Conservation (phyloP, 140 eudicot species). For the Senecio squalidus region DNA sequence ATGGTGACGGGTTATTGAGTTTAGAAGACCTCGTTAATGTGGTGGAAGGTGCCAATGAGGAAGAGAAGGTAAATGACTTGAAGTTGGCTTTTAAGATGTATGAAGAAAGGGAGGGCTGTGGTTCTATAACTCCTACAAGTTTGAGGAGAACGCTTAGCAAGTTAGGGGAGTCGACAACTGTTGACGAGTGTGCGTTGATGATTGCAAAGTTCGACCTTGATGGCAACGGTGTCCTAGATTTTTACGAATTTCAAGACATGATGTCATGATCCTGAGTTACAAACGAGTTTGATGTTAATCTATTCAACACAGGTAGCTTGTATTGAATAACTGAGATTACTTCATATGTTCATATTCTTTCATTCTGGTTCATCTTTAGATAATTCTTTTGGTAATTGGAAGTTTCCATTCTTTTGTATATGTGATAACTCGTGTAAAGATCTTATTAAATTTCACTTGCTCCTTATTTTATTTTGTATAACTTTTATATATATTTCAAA, state of each 20-base stretch:
- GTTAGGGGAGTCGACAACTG: slow-evolving; percentile 46
- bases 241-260: slow-evolving; percentile 66
- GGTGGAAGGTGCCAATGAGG: slow-evolving; percentile 56
- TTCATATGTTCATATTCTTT: too few species aligned
- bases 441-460: too few species aligned
- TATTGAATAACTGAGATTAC: too few species aligned
- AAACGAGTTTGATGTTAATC: neutral
- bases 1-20: slow-evolving; percentile 56
- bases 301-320: neutral
- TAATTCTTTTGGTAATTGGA: too few species aligned
- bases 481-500: too few species aligned
- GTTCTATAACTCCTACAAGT: slow-evolving; percentile 62
- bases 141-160: slow-evolving; percentile 63
- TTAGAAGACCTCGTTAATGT: slow-evolving; percentile 51
- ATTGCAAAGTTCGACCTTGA: slow-evolving; percentile 54
- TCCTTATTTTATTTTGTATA: too few species aligned
- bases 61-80: slow-evolving; percentile 47
- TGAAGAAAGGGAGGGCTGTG: slow-evolving; percentile 41
- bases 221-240: slow-evolving; percentile 68
- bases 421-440: too few species aligned
- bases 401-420: too few species aligned
- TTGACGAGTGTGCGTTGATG: slow-evolving; percentile 55
- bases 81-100: slow-evolving; percentile 61
- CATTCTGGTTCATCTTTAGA: too few species aligned
- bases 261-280: slow-evolving; percentile 26